A percentile compares a stretch with the other conserved stretches of the same genome.
Evolutionary conservation across 257 asterid species (phyloP).

Genomic region (Phtheirospermum japonicum): DNA sequence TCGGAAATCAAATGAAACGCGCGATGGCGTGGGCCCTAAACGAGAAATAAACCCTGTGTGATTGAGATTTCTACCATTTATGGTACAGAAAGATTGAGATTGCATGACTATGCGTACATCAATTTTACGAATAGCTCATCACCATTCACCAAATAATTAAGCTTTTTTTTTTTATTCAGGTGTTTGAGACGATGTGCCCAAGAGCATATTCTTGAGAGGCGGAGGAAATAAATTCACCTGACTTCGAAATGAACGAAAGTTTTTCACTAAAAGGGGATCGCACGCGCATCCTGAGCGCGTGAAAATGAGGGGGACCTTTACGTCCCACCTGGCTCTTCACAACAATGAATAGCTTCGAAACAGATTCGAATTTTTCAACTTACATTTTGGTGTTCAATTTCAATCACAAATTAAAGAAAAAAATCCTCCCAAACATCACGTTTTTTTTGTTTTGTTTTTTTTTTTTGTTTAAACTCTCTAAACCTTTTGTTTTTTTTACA

Average conservation of each 20-base stretch:
- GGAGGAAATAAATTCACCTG: constrained; percentile 3
- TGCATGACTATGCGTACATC: constrained; percentile 42
- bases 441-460: no score
- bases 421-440: no score
- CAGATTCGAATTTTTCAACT: no score
- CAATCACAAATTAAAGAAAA: no score
- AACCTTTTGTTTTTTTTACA: no score
- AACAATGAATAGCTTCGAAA: no score
- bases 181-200: neutral
- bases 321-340: no score
- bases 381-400: no score
- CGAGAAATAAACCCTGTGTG: constrained; percentile 30
- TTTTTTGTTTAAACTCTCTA: no score
- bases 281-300: constrained; percentile 32
- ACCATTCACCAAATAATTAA: neutral
- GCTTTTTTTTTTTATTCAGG: neutral
- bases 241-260: constrained; percentile 33
- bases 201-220: neutral
- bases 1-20: constrained; percentile 33
- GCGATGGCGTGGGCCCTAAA: constrained; percentile 28
- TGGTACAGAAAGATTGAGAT: constrained; percentile 32
- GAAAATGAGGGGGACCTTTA: no score
- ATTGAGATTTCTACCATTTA: constrained; percentile 29
- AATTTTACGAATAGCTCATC: constrained; percentile 13
- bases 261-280: neutral